Base-by-base conservation (phyloP, 169 alveolate species). In the Plasmodium inui region DNA sequence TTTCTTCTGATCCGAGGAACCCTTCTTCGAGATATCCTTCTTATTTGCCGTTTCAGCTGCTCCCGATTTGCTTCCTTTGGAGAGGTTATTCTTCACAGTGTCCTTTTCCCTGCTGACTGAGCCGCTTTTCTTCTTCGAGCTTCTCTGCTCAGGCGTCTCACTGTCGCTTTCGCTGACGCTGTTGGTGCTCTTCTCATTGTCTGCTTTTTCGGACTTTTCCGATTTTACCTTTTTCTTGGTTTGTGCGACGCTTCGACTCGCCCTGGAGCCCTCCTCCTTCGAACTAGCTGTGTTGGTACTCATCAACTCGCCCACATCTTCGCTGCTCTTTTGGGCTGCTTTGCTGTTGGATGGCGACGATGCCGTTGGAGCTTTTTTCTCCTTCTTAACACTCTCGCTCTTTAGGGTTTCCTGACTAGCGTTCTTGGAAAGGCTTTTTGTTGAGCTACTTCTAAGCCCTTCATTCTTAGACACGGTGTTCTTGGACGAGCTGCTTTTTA, bases 171-270 rank as follows among this genome's bases (percentile, higher is more conserved):
- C 73, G 41, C 79, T 46, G 7, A 41, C 50, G 3, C 67, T 72
- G 5, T 71, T 28, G 12, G 1, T 78, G 30, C 26, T 26, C 12
- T 83, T 84, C 34, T 32, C 73, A n/a, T 19, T 71, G 1, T 83
- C 67, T 41, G 17, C 7, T 12, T 39, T 84, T 70, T 14, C n/a
- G 6, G 28, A 2, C 10, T 30, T 71, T 6, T 46, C 79, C 22
- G 76, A 26, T 55, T 82, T 83, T 3, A 22, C 72, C 19, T 83
- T 83, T 34, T 61, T 83, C 57, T 83, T 61, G 12, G 32, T 10
- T 0, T 79, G 41, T 0, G 8, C 0, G n/a, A 30, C 55, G 9
- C 84, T 5, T 44, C 50, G 41, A n/a, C 84, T 79, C 1, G 17
- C 26, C 57, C 22, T 79, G 9, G 84, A n/a, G 32, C 32, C 22